Base-by-base conservation (phyloP, 495 filamentous ascomycete genomes). In the Elasticomyces elasticus region DNA sequence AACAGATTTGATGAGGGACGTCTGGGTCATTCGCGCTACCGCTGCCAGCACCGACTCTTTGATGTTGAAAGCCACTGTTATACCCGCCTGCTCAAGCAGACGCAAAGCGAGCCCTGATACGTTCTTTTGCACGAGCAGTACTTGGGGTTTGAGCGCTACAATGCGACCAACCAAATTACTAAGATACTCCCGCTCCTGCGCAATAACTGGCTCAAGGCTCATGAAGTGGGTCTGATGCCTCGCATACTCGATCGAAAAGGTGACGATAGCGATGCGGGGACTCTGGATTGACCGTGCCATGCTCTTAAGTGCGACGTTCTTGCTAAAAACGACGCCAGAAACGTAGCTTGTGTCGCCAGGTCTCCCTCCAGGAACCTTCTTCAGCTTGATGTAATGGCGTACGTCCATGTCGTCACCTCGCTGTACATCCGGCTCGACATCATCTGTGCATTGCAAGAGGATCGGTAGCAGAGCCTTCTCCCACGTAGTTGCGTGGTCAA, bases 311-410 rank as follows among this genome's bases (percentile, higher is more conserved):
- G 92, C 94, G 26, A 99, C 70, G 59, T 99, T 97, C 61, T 99
- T 97, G 26, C 87, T 89, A 69, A 97, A 99, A 10, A 96, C 90
- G 12, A 99, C 81, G 0, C 94, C 94, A 27, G 92, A 94, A 25
- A 99, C 83, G 66, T 97, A 97, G 10, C 81, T 81, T 2, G 92
- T 97, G 69, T 99, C 94, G 17, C 85, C 80, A 37, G 92, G 92
- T 48, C 77, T 79, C 25, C 89, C 92, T 19, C 91, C 90, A 1
- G 89, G 84, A 5, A 96, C 89, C 64, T 94, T 94, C 63, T 99
- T 99, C 20, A 99, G 71, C 68, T 99, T 99, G 41, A 99, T 84
- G 63, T 95, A 99, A 62, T 97, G 91, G n/a, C 92, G 80, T 56
- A 99, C 95, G 66, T 99, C 91, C 71, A 97, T 95, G 62, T 91